Evolutionary conservation across 257 asterid genomes (phyloP), one percentile per base, ranked within the genome.

Genomic region (Fraxinus excelsior): DNA sequence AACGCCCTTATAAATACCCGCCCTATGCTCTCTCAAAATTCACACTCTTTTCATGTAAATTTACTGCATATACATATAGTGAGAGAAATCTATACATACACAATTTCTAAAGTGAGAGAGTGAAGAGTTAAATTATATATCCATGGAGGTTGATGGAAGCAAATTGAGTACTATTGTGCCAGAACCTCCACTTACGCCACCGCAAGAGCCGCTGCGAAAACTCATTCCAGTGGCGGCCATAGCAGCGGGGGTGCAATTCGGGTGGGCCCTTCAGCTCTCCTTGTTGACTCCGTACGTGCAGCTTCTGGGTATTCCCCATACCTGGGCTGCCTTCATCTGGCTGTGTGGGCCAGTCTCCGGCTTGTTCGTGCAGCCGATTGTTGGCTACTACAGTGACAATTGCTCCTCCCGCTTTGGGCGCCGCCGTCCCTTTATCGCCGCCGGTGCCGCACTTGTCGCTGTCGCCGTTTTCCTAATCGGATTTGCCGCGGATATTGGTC

Each of bases 261-360:
- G 98, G 40, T 94, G 98, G 98, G 97, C 98, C 18, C 84, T 94
- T 7, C 98, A 94, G 78, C 92, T 94, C 6, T 94, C 98, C 4
- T 86, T 94, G 21, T 78, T 94, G 2, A 94, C 98, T 2, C 98
- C 98, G 0, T 94, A 94, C 76, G 97, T 94, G 7, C 97, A 94
- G 87, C 87, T 94, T 3, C 77, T 94, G 26, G 98, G 98, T 0
- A 87, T 94, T 13, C 91, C 97, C 28, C 99, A 94, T 72, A 40
- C 56, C 0, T 87, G 89, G 87, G 92, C 99, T 0, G 85, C 99
- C 53, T 88, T 83, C 77, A 90, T 94, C 21, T 94, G 99, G 99
- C 86, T 94, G 0, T 92, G 97, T 69, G 97, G 99, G 2, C 99
- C 99, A 0, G 53, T 94, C 73, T 92, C 97, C 25, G 99, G 97